Base-by-base conservation (phyloP, 1,139 yeast species). In the Meyerozyma elateridarum region DNA sequence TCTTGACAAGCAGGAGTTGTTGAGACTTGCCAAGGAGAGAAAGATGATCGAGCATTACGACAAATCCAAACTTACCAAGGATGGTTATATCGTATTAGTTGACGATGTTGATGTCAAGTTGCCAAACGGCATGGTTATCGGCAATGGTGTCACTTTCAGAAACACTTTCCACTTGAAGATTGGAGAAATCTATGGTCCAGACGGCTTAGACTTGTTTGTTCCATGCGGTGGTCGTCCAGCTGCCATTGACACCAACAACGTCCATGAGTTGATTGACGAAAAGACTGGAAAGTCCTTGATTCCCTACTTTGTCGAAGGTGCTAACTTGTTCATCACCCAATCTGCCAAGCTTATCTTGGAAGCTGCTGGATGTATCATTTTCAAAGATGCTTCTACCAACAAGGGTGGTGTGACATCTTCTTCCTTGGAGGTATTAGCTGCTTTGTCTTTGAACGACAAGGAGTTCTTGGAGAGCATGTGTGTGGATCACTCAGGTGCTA, bases 221-320 rank as follows among this genome's bases (percentile, higher is more conserved):
- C 98, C 98, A 37, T 91, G 98, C 62, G 98, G 98, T 61, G 98
- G 98, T 48, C 84, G 98, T 63, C 98, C 98, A 40, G 91, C 85
- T 47, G 95, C 97, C 12, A 82, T 91, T 59, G 95, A 89, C 58
- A 79, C 91, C 42, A 81, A 80, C 56, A 91, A 85, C 51, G 94
- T 89, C 38, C 65, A 70, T 42, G 66, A 66, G 34, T 76, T 88
- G 47, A 77, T 91, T 46, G 87, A 85, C 54, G 67, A 67, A 28
- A 77, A 76, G 49, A 80, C 91, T 25, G 94, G 94, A 38, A 82
- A 83, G 59, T 59, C 85, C 19, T 64, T 76, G 44, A 73, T 91
- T 47, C 94, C 95, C 33, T 88, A 82, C 62, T 77, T 91, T 55
- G 96, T 91, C 36, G 98, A 91, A 65, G 98, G 98, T 53, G 98